Percentiles rank a stretch among this genome's conserved stretches.
These are phyloP conservation scores for Aspergillus bombycis DNA, from an alignment of 2,329 filamentous ascomycete species.

Conservation along the genomic window DNA sequence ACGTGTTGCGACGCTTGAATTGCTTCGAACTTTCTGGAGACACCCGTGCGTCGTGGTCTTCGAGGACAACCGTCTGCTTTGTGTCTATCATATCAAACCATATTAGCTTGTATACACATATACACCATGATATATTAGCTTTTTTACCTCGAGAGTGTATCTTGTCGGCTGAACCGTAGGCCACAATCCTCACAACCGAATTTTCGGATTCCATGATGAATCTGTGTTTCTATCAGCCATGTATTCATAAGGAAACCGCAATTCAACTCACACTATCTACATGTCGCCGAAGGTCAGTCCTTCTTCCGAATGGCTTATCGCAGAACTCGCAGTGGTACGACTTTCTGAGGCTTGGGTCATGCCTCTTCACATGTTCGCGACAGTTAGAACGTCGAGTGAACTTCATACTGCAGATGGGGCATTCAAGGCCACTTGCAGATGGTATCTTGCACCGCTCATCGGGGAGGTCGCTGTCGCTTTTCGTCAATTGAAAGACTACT, in stretches of 20 bases:
- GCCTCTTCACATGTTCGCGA: constrained; percentile 82
- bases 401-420: constrained; percentile 73
- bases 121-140: background rate
- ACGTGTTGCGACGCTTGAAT: background rate
- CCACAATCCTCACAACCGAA: constrained; percentile 72
- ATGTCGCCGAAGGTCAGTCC: constrained; percentile 72
- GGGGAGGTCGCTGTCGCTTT: constrained; percentile 3
- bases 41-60: constrained; percentile 7
- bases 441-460: constrained; percentile 24
- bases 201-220: constrained; percentile 74
- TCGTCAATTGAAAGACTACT: constrained; percentile 16
- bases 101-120: constrained; percentile 1
- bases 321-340: constrained; percentile 73
- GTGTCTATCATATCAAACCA: constrained; percentile 14
- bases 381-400: constrained; percentile 87
- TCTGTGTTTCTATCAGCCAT: constrained; percentile 57
- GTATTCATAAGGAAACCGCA: background rate
- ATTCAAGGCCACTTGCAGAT: constrained; percentile 68
- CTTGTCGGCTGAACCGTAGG: constrained; percentile 74
- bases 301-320: constrained; percentile 76
- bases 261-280: constrained; percentile 52
- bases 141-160: constrained; percentile 75
- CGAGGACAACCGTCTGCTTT: constrained; percentile 22
- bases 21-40: background rate
- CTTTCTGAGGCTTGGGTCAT: constrained; percentile 73